These are phyloP conservation scores for Colletotrichum sojae DNA, from an alignment of 2,329 filamentous ascomycete species.

Conservation along the genomic window DNA sequence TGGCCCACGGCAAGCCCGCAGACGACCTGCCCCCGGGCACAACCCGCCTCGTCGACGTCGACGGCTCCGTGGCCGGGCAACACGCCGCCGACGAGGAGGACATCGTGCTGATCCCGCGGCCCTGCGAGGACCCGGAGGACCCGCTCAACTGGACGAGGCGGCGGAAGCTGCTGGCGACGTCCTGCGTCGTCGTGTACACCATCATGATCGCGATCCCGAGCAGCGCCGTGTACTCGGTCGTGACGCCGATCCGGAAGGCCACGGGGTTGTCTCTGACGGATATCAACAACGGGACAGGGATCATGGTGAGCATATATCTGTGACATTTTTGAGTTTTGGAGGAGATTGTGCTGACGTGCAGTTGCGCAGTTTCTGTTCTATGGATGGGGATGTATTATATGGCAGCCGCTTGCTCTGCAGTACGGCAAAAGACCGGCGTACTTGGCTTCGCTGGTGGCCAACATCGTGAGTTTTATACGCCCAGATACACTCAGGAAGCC, in stretches of 20 bases:
- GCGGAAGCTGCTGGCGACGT: slow-evolving; percentile 43
- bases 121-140: slow-evolving; percentile 46
- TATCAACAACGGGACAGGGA: slow-evolving; percentile 56
- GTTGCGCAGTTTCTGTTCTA: slow-evolving; percentile 54
- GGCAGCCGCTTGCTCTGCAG: slow-evolving; percentile 62
- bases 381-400: slow-evolving; percentile 61
- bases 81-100: slow-evolving; percentile 36
- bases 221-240: slow-evolving; percentile 55
- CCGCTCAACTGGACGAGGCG: slow-evolving; percentile 46
- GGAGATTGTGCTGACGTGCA: neutral
- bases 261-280: slow-evolving; percentile 51
- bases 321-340: neutral
- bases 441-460: slow-evolving; percentile 53
- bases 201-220: slow-evolving; percentile 52
- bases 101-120: slow-evolving; percentile 45
- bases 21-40: slow-evolving; percentile 19
- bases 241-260: slow-evolving; percentile 53
- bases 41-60: slow-evolving; percentile 27
- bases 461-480: slow-evolving; percentile 43
- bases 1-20: neutral
- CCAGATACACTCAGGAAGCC: too few species aligned
- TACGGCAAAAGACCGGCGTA: slow-evolving; percentile 60
- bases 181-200: slow-evolving; percentile 45
- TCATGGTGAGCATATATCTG: slow-evolving; percentile 46
- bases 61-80: slow-evolving; percentile 21